Evolutionary conservation across 169 alveolate species (phyloP).

Genomic region (Cryptosporidium sp.): DNA sequence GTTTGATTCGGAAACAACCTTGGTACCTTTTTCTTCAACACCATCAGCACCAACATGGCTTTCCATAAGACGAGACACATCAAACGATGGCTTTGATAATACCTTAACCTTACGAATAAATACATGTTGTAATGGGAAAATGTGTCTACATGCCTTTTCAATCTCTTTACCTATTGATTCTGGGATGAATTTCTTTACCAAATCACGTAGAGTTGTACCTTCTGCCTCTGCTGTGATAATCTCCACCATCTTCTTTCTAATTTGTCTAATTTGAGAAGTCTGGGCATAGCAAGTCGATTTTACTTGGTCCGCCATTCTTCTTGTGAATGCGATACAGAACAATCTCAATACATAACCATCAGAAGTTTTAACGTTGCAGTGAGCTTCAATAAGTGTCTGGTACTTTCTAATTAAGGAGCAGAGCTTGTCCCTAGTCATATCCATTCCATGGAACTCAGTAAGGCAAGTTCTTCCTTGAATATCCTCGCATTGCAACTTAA

Average conservation of each 20-base stretch:
- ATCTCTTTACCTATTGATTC: conserved; percentile 96
- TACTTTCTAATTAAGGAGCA: conserved; percentile 97
- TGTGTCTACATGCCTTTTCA: conserved; percentile 94
- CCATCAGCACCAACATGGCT: conserved; percentile 86
- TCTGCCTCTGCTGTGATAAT: conserved; percentile 95
- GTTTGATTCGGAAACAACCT: conserved; percentile 83
- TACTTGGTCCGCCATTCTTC: conserved; percentile 93
- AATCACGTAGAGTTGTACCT: conserved; percentile 92
- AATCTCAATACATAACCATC: conserved; percentile 96
- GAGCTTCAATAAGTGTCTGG: conserved; percentile 97
- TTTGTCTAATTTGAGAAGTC: conserved; percentile 93
- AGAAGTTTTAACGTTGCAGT: conserved; percentile 95
- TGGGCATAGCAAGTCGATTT: conserved; percentile 97
- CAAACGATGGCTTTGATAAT: conserved; percentile 97
- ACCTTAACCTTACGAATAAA: conserved; percentile 96
- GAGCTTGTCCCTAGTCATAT: conserved; percentile 96
- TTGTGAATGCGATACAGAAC: conserved; percentile 97
- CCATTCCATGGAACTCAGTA: conserved; percentile 97
- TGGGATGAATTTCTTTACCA: conserved; percentile 94
- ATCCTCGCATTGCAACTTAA: conserved; percentile 94
- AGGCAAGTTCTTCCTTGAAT: conserved; percentile 94
- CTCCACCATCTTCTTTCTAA: conserved; percentile 96
- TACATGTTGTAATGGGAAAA: conserved; percentile 97
- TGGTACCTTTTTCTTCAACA: conserved; percentile 86
- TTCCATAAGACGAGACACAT: conserved; percentile 88